phyloP scores from a whole-genome alignment of 2,329 filamentous ascomycete species.

The Pseudogymnoascus sp. region DNA sequence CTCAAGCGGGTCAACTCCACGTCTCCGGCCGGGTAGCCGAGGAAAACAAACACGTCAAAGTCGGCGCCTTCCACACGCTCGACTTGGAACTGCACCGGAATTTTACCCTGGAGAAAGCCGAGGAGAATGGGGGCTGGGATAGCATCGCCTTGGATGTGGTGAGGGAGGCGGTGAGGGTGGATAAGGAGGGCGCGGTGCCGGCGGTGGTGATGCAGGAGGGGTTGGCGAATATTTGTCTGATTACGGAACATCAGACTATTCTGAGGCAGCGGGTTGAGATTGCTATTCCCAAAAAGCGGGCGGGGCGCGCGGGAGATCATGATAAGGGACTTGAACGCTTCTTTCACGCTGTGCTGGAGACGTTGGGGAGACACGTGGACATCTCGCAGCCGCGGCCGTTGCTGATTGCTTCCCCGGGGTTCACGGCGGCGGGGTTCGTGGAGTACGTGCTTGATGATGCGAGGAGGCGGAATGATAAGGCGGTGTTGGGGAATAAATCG shows the following conservation, averaged over 20 bases:
- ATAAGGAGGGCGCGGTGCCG: constrained; percentile 72
- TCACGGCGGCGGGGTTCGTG: constrained; percentile 72
- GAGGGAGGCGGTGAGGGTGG: constrained; percentile 67
- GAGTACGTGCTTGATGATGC: constrained; percentile 62
- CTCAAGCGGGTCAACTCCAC: constrained; percentile 58
- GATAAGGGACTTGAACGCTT: constrained; percentile 67
- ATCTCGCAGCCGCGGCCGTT: constrained; percentile 62
- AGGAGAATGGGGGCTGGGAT: constrained; percentile 63
- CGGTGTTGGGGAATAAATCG: constrained; percentile 53
- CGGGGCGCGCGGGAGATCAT: constrained; percentile 49
- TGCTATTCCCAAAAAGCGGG: constrained; percentile 58
- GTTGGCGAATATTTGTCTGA: constrained; percentile 71
- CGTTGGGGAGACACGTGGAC: constrained; percentile 70
- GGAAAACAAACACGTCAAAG: constrained; percentile 58
- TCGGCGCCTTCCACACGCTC: constrained; percentile 61
- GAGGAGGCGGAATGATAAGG: constrained; percentile 54
- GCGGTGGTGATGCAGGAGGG: constrained; percentile 93
- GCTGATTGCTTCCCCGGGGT: constrained; percentile 81
- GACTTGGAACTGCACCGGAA: constrained; percentile 82
- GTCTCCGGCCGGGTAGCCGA: constrained; percentile 56
- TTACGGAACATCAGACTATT: constrained; percentile 72
- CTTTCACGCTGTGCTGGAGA: constrained; percentile 67
- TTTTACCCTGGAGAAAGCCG: constrained; percentile 76
- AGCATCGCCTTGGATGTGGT: constrained; percentile 74
- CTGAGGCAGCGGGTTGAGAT: constrained; percentile 62